Conservation (phyloP, 2,329 filamentous ascomycete genomes). For the Calonectria honghensis region DNA sequence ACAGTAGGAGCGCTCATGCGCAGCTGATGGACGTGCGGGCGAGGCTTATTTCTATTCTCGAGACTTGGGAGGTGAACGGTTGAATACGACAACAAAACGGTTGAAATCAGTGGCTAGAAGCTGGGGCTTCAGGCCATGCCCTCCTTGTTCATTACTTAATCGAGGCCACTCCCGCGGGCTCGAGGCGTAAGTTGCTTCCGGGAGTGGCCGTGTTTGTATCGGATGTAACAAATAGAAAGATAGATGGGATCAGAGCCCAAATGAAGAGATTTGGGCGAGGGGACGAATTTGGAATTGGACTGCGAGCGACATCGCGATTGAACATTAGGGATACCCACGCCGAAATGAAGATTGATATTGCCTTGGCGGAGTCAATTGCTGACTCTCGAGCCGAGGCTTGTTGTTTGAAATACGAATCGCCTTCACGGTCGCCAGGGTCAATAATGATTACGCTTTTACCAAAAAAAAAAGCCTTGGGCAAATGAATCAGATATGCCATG, state of each 20-base stretch:
- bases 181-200: constrained; percentile 6
- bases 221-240: constrained; percentile 49
- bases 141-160: constrained; percentile 25
- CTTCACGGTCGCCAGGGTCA: not conserved
- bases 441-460: not conserved
- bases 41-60: constrained; percentile 18
- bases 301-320: constrained; percentile 47
- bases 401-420: not conserved
- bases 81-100: constrained; percentile 3
- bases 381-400: not conserved
- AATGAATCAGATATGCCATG: not conserved
- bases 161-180: constrained; percentile 4
- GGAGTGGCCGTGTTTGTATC: constrained; percentile 28
- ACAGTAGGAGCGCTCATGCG: constrained; percentile 50
- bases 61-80: constrained; percentile 19
- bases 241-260: constrained; percentile 39
- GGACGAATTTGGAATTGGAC: constrained; percentile 33
- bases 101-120: not conserved
- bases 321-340: constrained; percentile 44
- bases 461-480: not conserved
- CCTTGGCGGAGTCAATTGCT: not conserved
- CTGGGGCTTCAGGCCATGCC: constrained; percentile 5
- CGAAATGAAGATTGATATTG: constrained; percentile 42
- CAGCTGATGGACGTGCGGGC: constrained; percentile 1
- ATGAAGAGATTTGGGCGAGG: constrained; percentile 19